These are phyloP conservation scores for Chalara sp. DNA, from an alignment of 2,329 filamentous ascomycete genomes.

Conservation along the genomic window DNA sequence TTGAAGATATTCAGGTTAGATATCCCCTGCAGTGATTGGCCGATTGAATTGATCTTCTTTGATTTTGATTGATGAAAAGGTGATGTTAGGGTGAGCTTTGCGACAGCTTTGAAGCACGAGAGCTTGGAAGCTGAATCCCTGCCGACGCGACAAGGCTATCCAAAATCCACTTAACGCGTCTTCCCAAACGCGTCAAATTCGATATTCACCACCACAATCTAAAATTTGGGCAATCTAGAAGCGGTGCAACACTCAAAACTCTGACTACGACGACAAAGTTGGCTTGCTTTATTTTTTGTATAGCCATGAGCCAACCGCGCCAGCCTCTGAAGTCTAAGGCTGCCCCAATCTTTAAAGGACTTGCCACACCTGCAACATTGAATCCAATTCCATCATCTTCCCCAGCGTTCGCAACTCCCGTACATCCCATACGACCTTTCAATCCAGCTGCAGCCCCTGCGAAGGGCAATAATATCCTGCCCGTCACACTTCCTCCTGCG, in stretches of 20 bases:
- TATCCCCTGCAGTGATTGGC: too few relatives aligned
- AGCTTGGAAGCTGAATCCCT: too few relatives aligned
- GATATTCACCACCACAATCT: neutral
- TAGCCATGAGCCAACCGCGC: conserved; percentile 20
- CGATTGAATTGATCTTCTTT: too few relatives aligned
- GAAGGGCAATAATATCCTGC: conserved; percentile 53
- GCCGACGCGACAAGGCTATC: neutral
- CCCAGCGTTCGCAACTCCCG: conserved; percentile 81
- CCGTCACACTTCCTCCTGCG: conserved; percentile 81
- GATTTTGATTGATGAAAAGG: too few relatives aligned
- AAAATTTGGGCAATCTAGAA: neutral
- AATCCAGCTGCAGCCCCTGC: conserved; percentile 15
- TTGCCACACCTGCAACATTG: conserved; percentile 17
- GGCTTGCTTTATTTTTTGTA: neutral
- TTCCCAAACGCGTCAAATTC: neutral
- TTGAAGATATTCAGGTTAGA: too few relatives aligned
- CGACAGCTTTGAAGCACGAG: too few relatives aligned
- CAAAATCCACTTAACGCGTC: neutral
- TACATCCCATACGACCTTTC: conserved; percentile 67
- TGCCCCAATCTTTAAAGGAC: conserved; percentile 22
- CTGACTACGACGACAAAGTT: too few relatives aligned
- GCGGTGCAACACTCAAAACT: too few relatives aligned
- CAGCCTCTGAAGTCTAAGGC: conserved; percentile 17
- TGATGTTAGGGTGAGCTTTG: too few relatives aligned
- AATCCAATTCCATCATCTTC: conserved; percentile 79